These are phyloP conservation scores for Ettlia oleoabundans DNA, from an alignment of 139 green algal species.

Conservation along the genomic window DNA sequence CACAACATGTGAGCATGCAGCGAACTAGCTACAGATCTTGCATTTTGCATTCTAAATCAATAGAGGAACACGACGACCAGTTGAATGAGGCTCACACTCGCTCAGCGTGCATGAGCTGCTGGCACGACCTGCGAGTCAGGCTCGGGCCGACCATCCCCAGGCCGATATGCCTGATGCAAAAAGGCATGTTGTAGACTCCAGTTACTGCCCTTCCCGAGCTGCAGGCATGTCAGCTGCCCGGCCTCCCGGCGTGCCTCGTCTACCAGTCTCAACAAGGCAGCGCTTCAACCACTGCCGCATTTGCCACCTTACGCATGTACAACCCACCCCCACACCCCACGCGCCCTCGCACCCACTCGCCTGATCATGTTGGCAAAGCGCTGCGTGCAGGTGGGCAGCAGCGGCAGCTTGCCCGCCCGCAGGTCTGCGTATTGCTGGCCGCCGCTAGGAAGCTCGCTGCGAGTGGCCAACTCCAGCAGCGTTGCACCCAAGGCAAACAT, in stretches of 20 bases:
- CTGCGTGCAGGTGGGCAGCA: conserved; percentile 61
- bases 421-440: conserved; percentile 65
- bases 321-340: not conserved
- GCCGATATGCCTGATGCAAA: no score
- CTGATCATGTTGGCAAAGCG: conserved; percentile 66
- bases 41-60: no score
- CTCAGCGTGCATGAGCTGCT: no score
- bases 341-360: not conserved
- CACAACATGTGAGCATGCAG: not conserved
- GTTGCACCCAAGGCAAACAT: conserved; percentile 91
- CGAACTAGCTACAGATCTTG: no score
- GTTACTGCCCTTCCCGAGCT: no score
- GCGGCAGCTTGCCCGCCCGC: conserved; percentile 61
- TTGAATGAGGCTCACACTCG: no score
- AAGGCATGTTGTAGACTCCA: no score
- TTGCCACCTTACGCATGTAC: not conserved
- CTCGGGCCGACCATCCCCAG: no score
- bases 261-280: not conserved
- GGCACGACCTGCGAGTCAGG: no score
- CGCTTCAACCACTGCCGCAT: no score
- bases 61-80: no score
- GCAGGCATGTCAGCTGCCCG: not conserved
- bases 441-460: conserved; percentile 56
- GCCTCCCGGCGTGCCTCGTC: not conserved
- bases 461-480: conserved; percentile 81